Conservation (phyloP, 768 basidiomycete genomes). For the Solioccasus polychromus region DNA sequence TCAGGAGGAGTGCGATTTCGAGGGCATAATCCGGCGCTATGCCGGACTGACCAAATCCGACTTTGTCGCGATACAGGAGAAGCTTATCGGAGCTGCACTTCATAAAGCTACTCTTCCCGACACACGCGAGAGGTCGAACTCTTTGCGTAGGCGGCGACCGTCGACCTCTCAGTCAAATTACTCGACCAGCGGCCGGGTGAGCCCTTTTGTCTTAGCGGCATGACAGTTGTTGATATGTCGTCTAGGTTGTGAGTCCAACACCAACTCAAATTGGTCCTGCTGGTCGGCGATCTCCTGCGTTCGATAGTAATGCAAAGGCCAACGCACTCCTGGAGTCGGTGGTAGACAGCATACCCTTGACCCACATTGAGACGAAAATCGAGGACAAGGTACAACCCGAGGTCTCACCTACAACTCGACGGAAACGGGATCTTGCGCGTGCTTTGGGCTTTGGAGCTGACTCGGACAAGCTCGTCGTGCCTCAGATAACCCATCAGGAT, state of each 20-base stretch:
- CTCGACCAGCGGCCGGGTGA: slow-evolving; percentile 51
- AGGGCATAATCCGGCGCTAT: slow-evolving; percentile 62
- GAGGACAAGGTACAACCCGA: slow-evolving; percentile 28
- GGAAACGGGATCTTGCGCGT: slow-evolving; percentile 73
- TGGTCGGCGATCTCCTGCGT: slow-evolving; percentile 31
- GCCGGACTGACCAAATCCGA: slow-evolving; percentile 70
- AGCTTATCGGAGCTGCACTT: slow-evolving; percentile 61
- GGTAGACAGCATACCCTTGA: slow-evolving; percentile 50
- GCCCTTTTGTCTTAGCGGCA: slow-evolving; percentile 11
- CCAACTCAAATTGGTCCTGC: slow-evolving; percentile 32
- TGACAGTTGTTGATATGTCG: slow-evolving; percentile 5
- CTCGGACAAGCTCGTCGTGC: slow-evolving; percentile 21
- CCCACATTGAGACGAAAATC: slow-evolving; percentile 28
- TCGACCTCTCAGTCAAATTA: slow-evolving; percentile 84
- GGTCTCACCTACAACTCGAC: slow-evolving; percentile 53
- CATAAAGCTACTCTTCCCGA: slow-evolving; percentile 57
- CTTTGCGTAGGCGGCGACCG: slow-evolving; percentile 71
- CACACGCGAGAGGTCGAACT: slow-evolving; percentile 59
- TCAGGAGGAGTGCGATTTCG: slow-evolving; percentile 55
- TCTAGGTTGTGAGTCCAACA: slow-evolving; percentile 59
- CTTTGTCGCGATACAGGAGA: slow-evolving; percentile 71
- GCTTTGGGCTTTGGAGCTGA: slow-evolving; percentile 64
- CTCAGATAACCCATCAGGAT: slow-evolving; percentile 22
- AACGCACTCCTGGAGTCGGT: slow-evolving; percentile 66
- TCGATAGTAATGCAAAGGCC: slow-evolving; percentile 57